Conservation (phyloP, 352 stramenopile genomes). For the Globisporangium paddicum region DNA sequence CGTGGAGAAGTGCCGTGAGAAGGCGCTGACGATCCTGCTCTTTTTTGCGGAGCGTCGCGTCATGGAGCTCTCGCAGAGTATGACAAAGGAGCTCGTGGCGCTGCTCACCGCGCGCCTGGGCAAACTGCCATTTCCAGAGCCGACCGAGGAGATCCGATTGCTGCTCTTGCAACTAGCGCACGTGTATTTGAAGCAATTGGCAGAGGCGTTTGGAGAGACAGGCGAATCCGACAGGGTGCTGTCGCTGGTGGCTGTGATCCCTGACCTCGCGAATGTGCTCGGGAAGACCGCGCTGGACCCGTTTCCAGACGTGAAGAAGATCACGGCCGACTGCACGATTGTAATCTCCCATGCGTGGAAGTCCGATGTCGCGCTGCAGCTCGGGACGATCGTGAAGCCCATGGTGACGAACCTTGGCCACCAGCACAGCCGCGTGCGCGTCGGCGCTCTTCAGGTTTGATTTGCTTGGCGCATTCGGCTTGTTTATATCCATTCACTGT, state of each 20-base stretch:
- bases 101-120: conserved; percentile 53
- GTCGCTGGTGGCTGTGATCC: conserved; percentile 51
- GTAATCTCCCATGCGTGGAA: conserved; percentile 49
- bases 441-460: conserved; percentile 58
- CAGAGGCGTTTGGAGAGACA: conserved; percentile 4
- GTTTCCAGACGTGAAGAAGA: conserved; percentile 82
- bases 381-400: conserved; percentile 60
- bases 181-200: conserved; percentile 51
- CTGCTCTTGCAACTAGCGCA: conserved; percentile 57
- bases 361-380: conserved; percentile 55
- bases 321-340: conserved; percentile 57
- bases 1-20: conserved; percentile 80
- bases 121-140: conserved; percentile 72
- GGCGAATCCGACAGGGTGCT: conserved; percentile 1
- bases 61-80: conserved; percentile 30
- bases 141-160: conserved; percentile 79
- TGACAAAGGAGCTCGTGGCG: conserved; percentile 43
- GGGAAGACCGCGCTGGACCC: conserved; percentile 66
- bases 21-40: conserved; percentile 50
- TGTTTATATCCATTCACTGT: too few species aligned
- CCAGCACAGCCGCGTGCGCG: conserved; percentile 77
- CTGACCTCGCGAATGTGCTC: conserved; percentile 62
- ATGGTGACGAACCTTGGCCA: conserved; percentile 69
- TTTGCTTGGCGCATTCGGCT: too few species aligned
- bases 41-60: conserved; percentile 48